Evolutionary conservation across 331 rosid genomes (phyloP), one percentile per base, ranked within the genome.

Genomic region (Phaseolus coccineus): DNA sequence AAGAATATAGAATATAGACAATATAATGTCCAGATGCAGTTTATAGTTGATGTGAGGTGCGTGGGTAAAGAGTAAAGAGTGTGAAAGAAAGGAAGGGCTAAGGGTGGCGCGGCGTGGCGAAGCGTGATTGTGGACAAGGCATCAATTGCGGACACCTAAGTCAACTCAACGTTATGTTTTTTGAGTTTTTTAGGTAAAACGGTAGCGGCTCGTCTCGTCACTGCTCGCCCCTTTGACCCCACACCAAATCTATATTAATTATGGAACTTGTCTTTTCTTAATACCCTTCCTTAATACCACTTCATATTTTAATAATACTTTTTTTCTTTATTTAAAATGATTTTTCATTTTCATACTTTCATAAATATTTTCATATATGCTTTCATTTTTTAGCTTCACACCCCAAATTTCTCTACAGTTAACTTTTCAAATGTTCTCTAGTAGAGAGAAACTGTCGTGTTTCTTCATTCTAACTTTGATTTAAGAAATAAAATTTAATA

Each of bases 31-130:
- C 12, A 76, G 48, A 47, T 76, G 8, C 80, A 47, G 4, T 4
- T 74, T 58, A 2, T 2, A 3, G 39, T 33, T 55, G 3, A 1
- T 28, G 22, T 30, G 39, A 35, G 3, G 3, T 8, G 68, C 44
- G 44, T 31, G 44, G 68, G 44, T 31, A 7, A 14, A 4, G 39
- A 56, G 3, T 1, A 2, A 24, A 57, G 35, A 19, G 67, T 37
- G 66, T 73, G 67, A 39, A 56, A 56, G 16, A 8, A 57, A 40
- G 6, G 27, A 16, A 37, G 13, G 69, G 22, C 15, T 33, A 62
- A 30, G 35, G 28, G 65, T 1, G 48, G 35, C 39, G 69, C 69
- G 76, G 85, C 84, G 91, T 79, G 91, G 89, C 85, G 88, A 73
- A 6, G 48, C 84, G 89, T 82, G 65, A 39, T 77, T 73, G 88